Conservation (phyloP, 805 yeast genomes). For the Starmerella stellata region DNA sequence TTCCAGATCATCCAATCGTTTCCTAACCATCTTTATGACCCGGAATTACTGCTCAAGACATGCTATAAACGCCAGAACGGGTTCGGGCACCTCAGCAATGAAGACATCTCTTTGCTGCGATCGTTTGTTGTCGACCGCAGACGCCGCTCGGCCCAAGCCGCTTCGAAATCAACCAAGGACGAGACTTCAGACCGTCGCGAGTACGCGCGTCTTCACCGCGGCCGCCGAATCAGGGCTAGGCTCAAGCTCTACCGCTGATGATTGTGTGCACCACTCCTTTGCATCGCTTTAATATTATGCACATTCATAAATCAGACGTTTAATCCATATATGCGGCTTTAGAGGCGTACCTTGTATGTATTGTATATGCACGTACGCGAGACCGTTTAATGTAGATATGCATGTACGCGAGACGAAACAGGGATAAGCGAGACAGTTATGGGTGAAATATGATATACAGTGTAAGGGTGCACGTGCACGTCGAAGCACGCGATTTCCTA, state of each 20-base stretch:
- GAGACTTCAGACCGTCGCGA: conserved; percentile 17
- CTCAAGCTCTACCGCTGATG: conserved; percentile 14
- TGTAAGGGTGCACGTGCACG: no score
- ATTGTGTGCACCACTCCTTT: no score
- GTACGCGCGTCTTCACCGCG: conserved; percentile 17
- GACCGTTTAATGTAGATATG: no score
- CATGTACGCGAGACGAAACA: no score
- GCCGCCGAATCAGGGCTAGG: conserved; percentile 17
- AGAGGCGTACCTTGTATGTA: no score
- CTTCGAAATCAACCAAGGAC: conserved; percentile 1
- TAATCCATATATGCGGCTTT: no score
- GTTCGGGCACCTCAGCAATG: conserved; percentile 60
- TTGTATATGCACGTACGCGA: no score
- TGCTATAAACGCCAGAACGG: conserved; percentile 61
- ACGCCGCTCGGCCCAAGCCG: conserved; percentile 8
- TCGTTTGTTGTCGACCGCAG: conserved; percentile 46
- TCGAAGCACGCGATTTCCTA: no score
- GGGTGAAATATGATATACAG: no score
- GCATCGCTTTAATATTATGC: no score
- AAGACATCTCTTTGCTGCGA: conserved; percentile 61
- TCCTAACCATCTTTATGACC: conserved; percentile 39
- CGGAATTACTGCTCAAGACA: conserved; percentile 47
- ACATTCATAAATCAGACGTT: no score
- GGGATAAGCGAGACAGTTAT: no score
- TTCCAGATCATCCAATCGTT: conserved; percentile 73